Conservation (phyloP, 2,329 filamentous ascomycete genomes). For the Fusarium continuum region DNA sequence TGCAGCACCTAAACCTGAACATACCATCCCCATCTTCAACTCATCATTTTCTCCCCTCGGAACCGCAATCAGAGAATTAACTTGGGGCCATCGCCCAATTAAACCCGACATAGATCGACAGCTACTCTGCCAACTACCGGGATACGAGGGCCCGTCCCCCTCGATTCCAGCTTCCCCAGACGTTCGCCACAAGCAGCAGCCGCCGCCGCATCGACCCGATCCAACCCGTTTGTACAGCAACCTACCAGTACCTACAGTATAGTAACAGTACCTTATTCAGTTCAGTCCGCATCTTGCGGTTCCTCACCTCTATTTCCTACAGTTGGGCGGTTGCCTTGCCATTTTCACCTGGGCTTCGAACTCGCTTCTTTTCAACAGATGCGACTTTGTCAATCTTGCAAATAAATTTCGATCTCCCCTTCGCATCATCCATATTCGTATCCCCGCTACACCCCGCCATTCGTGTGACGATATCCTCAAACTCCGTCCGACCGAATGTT, state of each 20-base stretch:
- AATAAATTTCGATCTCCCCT: not conserved
- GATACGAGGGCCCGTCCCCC: constrained; percentile 22
- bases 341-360: too few species aligned
- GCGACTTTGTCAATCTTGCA: not conserved
- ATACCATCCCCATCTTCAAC: constrained; percentile 27
- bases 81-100: constrained; percentile 2
- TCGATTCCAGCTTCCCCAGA: constrained; percentile 10
- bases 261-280: too few species aligned
- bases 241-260: not conserved
- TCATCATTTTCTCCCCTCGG: constrained; percentile 20
- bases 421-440: not conserved
- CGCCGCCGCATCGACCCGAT: constrained; percentile 36
- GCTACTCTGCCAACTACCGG: constrained; percentile 8
- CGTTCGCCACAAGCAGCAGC: constrained; percentile 23
- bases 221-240: constrained; percentile 18
- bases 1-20: constrained; percentile 22
- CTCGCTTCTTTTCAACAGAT: not conserved
- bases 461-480: constrained; percentile 14
- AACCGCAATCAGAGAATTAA: constrained; percentile 24
- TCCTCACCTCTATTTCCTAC: not conserved
- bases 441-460: constrained; percentile 27
- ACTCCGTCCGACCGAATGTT: constrained; percentile 30
- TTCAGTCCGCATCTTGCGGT: not conserved
- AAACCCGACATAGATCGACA: constrained; percentile 6
- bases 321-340: not conserved